Evolutionary conservation across 1,284 basidiomycete species (phyloP), one percentile per base, ranked within the genome.

Genomic region (Cutaneotrichosporon cyanovorans): DNA sequence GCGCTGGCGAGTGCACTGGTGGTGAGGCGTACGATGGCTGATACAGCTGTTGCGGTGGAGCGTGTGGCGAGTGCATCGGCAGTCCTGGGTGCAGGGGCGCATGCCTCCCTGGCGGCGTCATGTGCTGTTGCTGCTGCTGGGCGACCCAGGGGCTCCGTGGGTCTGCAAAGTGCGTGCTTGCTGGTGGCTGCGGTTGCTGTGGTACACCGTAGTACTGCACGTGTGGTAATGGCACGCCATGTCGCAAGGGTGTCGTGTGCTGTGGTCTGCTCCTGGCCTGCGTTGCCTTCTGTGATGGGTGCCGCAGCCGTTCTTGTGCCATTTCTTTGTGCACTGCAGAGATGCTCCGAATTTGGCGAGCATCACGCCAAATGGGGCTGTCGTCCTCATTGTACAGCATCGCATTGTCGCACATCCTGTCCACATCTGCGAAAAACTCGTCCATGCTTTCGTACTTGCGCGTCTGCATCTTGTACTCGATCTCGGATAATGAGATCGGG

Each of bases 321-420:
- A 48, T 22, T 11, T 43, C 37, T 11, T 48, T 48, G 40, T 54
- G 48, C n/a, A 21, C 20, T 21, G 28, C 16, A n/a, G 47, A 45
- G 30, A 54, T 43, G 7, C 39, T 41, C 3, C 40, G 46, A 18
- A 83, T 70, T 48, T 75, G 72, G 65, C 83, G 84, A 9, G 91
- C 90, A 71, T 91, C 86, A 48, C 78, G 77, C 77, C 81, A 92
- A 45, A 95, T 89, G 47, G 77, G 77, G 66, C 88, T 92, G 22
- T 84, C 85, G 65, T 84, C 83, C 67, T 82, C 76, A 68, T 96
- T 96, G 73, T 91, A 96, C 56, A 78, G 75, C 73, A 87, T 87
- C 18, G 91, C 91, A 66, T 96, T 96, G 60, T 77, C 79, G 69
- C 91, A 93, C 69, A 89, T 87, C 31, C 83, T 76, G 58, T 91